Base-by-base conservation (phyloP, 2,329 filamentous ascomycete genomes). In the Pseudodiploospora longispora region DNA sequence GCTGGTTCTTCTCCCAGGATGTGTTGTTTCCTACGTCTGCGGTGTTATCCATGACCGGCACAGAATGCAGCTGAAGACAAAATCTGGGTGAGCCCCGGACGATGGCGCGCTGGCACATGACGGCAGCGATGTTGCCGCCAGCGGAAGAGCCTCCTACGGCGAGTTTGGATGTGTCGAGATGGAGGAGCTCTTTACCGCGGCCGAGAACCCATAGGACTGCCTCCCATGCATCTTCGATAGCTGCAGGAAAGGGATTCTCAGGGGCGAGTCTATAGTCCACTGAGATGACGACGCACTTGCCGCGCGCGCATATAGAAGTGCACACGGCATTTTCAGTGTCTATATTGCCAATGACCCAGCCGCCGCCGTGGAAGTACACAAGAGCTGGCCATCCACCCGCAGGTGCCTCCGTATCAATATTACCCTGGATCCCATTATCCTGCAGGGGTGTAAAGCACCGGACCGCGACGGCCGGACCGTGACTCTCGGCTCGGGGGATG, bases 141-240 rank as follows among this genome's bases (percentile, higher is more conserved):
- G 51, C 51, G 8, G 45, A 48, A 5, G 69, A 71, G 6, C 74
- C 73, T 6, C 69, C 68, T 0, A 70, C 67, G n/a, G 70, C 70
- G 12, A 73, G 52, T 44, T 65, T 69, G 29, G 57, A 58, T 6
- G 56, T 55, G 54, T 75, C 59, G 39, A 74, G 43, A 3, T 8
- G 12, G 12, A 47, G 41, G 4, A 33, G 9, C 10, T n/a, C n/a
- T 10, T 35, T 32, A 32, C 36, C 50, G 10, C 35, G 10, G 6
- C 4, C 45, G n/a, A 53, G 40, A 6, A 64, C 55, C 63, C 72
- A 77, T 35, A 75, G 62, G 2, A 75, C 61, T 1, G 64, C 61
- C 52, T 74, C 72, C 72, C 71, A 76, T 49, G 64, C 66, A 52
- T 78, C 73, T 28, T 76, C 65, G 5, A 76, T 68, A 0, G 72